A percentile compares a stretch with the other conserved stretches of the same genome.
These are phyloP conservation scores for Stygiomarasmius scandens DNA, from an alignment of 1,284 basidiomycete genomes.

Conservation along the genomic window DNA sequence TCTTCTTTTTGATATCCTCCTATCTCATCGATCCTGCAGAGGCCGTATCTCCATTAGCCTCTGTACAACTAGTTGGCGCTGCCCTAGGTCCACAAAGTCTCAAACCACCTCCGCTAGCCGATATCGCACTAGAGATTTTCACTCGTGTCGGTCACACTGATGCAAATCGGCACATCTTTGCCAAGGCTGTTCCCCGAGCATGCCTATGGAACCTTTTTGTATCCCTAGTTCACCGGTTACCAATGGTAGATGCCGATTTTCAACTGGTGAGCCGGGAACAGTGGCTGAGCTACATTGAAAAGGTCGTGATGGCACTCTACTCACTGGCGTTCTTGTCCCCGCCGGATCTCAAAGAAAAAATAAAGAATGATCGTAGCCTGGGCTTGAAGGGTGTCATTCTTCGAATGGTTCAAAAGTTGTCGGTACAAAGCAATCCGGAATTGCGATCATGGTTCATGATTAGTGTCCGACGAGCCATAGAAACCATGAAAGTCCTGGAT, in stretches of 20 bases:
- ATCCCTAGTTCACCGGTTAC: slow-evolving; percentile 80
- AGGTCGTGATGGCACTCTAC: slow-evolving; percentile 81
- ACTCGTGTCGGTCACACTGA: slow-evolving; percentile 79
- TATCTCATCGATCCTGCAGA: slow-evolving; percentile 75
- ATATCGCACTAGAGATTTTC: slow-evolving; percentile 83
- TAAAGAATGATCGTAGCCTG: slow-evolving; percentile 63
- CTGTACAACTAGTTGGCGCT: slow-evolving; percentile 53
- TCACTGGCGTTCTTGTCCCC: slow-evolving; percentile 85
- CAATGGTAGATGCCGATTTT: slow-evolving; percentile 79
- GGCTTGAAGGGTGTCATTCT: slow-evolving; percentile 67
- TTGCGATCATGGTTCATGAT: slow-evolving; percentile 59
- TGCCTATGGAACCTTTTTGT: slow-evolving; percentile 69
- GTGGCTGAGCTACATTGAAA: slow-evolving; percentile 83
- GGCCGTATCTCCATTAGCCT: slow-evolving; percentile 63
- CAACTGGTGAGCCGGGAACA: slow-evolving; percentile 64
- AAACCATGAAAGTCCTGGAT: slow-evolving; percentile 85
- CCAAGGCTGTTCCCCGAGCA: slow-evolving; percentile 56
- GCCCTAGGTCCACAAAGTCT: too few relatives aligned
- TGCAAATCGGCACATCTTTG: slow-evolving; percentile 77
- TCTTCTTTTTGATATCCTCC: slow-evolving; percentile 74
- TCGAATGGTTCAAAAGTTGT: slow-evolving; percentile 64
- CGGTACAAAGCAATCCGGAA: slow-evolving; percentile 49
- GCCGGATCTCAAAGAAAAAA: slow-evolving; percentile 66
- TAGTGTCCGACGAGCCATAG: slow-evolving; percentile 76
- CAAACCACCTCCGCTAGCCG: slow-evolving; percentile 65